Evolutionary conservation across 78 protist genomes (phyloP).

Genomic region (Isochrysis galbana): DNA sequence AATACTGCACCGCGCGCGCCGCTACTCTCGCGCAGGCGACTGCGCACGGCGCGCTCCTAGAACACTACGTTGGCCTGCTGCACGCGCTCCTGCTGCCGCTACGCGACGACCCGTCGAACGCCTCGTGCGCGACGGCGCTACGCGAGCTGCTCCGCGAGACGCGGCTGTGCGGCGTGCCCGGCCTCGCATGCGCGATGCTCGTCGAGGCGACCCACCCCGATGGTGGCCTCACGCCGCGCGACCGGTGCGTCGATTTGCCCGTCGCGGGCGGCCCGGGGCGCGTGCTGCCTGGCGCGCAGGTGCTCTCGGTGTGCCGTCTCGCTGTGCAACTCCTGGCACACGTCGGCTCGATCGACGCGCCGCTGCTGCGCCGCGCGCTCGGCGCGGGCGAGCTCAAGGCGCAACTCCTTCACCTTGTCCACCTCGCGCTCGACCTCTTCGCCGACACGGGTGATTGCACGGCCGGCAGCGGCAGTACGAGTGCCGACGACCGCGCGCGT

Average conservation of each 20-base stretch:
- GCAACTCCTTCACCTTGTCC: background rate
- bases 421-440: background rate
- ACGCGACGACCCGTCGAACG: background rate
- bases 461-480: background rate
- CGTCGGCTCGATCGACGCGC: slow-evolving; percentile 17
- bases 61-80: background rate
- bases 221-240: background rate
- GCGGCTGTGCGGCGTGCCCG: background rate
- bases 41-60: background rate
- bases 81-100: slow-evolving; percentile 18
- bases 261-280: background rate
- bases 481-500: background rate
- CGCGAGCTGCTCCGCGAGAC: background rate
- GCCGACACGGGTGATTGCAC: background rate
- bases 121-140: background rate
- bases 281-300: background rate
- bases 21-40: background rate
- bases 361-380: slow-evolving; percentile 2
- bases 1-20: background rate
- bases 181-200: background rate
- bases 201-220: background rate
- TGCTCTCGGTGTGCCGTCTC: background rate
- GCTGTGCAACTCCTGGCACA: background rate
- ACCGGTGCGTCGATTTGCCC: background rate
- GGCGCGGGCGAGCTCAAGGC: background rate